Conservation (phyloP, 2,329 filamentous ascomycete genomes). For the Pseudohalonectria lignicola region DNA sequence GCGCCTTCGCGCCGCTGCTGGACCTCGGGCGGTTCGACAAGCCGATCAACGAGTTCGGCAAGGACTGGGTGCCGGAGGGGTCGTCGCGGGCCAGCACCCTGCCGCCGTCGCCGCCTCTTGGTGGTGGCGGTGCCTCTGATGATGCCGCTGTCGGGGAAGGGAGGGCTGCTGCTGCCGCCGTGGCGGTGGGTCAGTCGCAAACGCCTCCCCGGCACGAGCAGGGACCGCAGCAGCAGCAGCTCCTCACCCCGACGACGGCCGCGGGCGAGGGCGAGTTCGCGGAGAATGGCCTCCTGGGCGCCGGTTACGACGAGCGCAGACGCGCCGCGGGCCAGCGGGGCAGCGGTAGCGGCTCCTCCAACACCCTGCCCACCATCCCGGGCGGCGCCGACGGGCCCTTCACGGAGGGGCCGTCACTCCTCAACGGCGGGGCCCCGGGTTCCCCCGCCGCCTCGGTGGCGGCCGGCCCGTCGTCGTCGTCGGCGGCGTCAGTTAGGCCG, state of each 20-base stretch:
- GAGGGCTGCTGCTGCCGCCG: constrained; percentile 5
- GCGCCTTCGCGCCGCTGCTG: constrained; percentile 56
- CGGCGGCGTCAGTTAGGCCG: constrained; percentile 8
- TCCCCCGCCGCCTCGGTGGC: not conserved
- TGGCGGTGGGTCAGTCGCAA: constrained; percentile 13
- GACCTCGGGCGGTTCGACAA: constrained; percentile 49
- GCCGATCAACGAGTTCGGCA: constrained; percentile 36
- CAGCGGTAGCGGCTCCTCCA: constrained; percentile 11
- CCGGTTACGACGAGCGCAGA: constrained; percentile 35
- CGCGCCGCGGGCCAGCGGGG: constrained; percentile 23
- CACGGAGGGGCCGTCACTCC: constrained; percentile 43
- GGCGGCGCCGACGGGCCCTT: constrained; percentile 30
- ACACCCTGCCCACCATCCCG: not conserved
- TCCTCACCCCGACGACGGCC: constrained; percentile 21
- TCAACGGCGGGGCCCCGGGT: constrained; percentile 26
- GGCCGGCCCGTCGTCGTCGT: not conserved
- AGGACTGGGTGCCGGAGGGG: constrained; percentile 25
- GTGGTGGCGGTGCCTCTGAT: constrained; percentile 2
- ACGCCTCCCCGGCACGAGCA: too few relatives aligned
- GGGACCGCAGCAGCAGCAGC: constrained; percentile 12
- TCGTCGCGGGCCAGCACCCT: constrained; percentile 14
- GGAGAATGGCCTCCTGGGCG: constrained; percentile 38
- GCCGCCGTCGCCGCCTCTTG: constrained; percentile 7
- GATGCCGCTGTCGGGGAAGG: constrained; percentile 9
- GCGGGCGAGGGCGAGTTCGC: constrained; percentile 23